Base-by-base conservation (phyloP, 2,329 filamentous ascomycete species). In the Penicillium sp. region DNA sequence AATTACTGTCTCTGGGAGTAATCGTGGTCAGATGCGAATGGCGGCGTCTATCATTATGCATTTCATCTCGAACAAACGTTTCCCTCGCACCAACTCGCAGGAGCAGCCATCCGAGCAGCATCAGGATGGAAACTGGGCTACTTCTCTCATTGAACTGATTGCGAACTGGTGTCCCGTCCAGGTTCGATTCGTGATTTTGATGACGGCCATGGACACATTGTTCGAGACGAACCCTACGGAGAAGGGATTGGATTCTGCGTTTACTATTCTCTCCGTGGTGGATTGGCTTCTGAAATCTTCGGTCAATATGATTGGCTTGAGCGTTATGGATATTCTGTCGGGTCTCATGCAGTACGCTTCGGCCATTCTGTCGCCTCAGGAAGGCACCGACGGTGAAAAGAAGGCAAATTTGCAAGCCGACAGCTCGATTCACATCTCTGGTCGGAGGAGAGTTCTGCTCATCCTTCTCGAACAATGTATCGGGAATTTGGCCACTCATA, bases 241-340 rank as follows among this genome's bases (percentile, higher is more conserved):
- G 67, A 86, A 88, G 10, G 86, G 87, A 43, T 75, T 97, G 33
- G 82, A 86, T 45, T 86, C 90, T 54, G 90, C 96, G 67, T 80
- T 92, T 53, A 85, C 89, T 4, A 80, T 96, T 59, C 85, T 90
- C 1, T 88, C 87, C 44, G 87, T 97, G 75, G 86, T 97, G 58
- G 87, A 91, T 59, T 91, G 90, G 61, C 81, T 98, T 10, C 80
- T 99, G 47, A 88, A 89, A 51, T 97, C 93, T 0, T 88, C 93
- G 43, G 88, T 96, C 69, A 98, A 97, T 74, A 83, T 98, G 70
- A 97, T 99, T 60, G 95, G 95, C 1, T 81, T 99, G 46, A 97
- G 93, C 71, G 90, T 98, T 52, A 98, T 98, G 88, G 95, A 99
- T 72, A 88, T 98, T 19, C 80, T 98, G 27, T 81, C 96, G 14